phyloP scores from a whole-genome alignment of 192 early-diverging fungal genomes.

The Backusella tuberculispora region DNA sequence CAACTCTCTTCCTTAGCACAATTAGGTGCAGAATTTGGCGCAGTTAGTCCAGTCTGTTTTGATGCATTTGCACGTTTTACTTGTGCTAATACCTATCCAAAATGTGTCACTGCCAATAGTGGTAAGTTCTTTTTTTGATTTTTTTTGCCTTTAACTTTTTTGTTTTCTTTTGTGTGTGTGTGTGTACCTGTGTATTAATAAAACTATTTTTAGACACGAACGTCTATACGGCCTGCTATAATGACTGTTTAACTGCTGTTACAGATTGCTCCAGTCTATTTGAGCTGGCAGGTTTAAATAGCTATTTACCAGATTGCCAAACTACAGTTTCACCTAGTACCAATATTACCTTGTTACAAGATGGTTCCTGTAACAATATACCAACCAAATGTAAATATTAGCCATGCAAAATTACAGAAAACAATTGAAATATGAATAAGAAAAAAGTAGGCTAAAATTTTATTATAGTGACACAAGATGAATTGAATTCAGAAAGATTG shows the following conservation, averaged over 20 bases:
- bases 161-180: not conserved
- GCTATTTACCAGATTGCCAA: not conserved
- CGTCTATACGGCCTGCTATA: not conserved
- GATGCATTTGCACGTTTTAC: conserved; percentile 18
- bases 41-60: conserved; percentile 11
- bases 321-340: not conserved
- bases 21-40: not conserved
- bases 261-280: not conserved
- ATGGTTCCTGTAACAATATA: conserved; percentile 8
- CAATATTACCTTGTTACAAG: not conserved
- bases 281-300: not conserved
- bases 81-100: conserved; percentile 13
- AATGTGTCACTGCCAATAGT: conserved; percentile 1
- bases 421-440: not conserved
- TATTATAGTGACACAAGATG: conserved; percentile 15
- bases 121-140: not conserved
- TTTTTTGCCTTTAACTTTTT: not conserved
- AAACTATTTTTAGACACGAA: not conserved
- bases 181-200: not conserved
- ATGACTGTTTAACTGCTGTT: not conserved
- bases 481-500: not conserved
- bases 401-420: not conserved
- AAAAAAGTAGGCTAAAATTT: conserved; percentile 1
- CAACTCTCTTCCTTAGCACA: conserved; percentile 3
- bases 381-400: not conserved